Conservation (phyloP, 208 protist species). For the Zelonia costaricensis region DNA sequence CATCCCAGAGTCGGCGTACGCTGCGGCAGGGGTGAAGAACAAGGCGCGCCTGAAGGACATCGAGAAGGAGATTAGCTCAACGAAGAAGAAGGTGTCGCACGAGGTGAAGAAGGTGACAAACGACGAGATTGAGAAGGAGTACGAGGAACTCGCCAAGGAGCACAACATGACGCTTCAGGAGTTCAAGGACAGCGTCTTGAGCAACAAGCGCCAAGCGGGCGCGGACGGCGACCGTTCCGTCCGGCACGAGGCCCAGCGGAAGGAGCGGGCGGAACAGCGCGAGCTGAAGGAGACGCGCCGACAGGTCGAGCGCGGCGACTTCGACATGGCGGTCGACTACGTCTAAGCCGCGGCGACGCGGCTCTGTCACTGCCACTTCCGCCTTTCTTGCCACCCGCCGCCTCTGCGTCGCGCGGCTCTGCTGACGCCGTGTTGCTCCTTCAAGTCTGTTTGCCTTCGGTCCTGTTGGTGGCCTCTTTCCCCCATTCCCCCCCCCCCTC, state of each 20-base stretch:
- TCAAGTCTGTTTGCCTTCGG: too few species aligned
- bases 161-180: constrained; percentile 66
- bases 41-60: constrained; percentile 91
- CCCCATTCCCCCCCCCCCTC: too few species aligned
- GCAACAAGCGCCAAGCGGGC: constrained; percentile 8
- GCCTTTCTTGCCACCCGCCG: too few species aligned
- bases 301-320: constrained; percentile 17
- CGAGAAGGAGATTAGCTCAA: constrained; percentile 81
- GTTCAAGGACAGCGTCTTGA: constrained; percentile 30
- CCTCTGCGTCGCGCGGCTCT: too few species aligned
- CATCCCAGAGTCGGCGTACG: constrained; percentile 44
- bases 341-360: constrained; percentile 22
- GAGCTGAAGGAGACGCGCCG: constrained; percentile 53
- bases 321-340: constrained; percentile 50
- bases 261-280: constrained; percentile 42
- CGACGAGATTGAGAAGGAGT: constrained; percentile 54
- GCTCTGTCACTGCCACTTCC: too few species aligned
- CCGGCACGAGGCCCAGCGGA: constrained; percentile 12
- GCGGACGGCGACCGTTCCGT: constrained; percentile 1
- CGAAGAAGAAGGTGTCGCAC: constrained; percentile 66
- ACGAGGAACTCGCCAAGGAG: constrained; percentile 60
- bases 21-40: constrained; percentile 64
- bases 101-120: constrained; percentile 64
- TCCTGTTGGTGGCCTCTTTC: too few species aligned
- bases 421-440: too few species aligned